A percentile compares a stretch with the other conserved stretches of the same genome.
These are phyloP conservation scores for Epichloe typhina DNA, from an alignment of 2,329 filamentous ascomycete species.

Conservation along the genomic window DNA sequence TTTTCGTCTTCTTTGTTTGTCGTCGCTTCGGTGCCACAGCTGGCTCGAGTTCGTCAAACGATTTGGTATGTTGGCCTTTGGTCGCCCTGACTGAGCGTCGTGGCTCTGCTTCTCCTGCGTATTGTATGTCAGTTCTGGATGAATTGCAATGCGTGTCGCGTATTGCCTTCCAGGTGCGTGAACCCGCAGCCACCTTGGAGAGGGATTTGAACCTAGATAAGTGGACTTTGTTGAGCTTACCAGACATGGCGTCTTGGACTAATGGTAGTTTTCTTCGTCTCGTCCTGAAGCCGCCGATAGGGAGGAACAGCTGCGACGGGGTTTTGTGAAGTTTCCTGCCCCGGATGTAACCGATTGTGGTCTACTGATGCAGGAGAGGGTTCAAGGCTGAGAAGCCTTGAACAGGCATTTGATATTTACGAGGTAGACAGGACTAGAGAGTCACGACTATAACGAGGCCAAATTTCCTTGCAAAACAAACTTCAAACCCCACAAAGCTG, in stretches of 20 bases:
- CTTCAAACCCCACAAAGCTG: neutral
- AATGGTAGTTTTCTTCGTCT: neutral
- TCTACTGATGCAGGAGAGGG: conserved; percentile 17
- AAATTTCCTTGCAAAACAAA: conserved; percentile 1
- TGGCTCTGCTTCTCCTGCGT: conserved; percentile 51
- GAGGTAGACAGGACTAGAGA: conserved; percentile 18
- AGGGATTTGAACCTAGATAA: neutral
- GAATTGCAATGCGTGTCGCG: conserved; percentile 3
- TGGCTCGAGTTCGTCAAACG: conserved; percentile 61
- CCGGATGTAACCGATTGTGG: conserved; percentile 1
- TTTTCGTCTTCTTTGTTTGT: conserved; percentile 37
- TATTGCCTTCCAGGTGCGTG: neutral
- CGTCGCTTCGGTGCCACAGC: conserved; percentile 40
- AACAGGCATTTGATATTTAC: conserved; percentile 19
- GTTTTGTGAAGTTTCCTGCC: conserved; percentile 6
- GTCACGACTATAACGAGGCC: conserved; percentile 21
- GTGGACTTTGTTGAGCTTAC: conserved; percentile 16
- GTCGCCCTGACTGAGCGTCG: conserved; percentile 91
- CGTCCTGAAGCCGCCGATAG: neutral
- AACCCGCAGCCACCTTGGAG: neutral
- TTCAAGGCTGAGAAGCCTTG: conserved; percentile 14
- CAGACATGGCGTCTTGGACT: conserved; percentile 17
- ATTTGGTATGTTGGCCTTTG: conserved; percentile 89
- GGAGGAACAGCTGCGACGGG: neutral
- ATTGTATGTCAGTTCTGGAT: conserved; percentile 7